Percentiles rank a stretch among this genome's conserved stretches.
Conservation (phyloP, 2,329 filamentous ascomycete genomes). For the Talaromyces sp. region DNA sequence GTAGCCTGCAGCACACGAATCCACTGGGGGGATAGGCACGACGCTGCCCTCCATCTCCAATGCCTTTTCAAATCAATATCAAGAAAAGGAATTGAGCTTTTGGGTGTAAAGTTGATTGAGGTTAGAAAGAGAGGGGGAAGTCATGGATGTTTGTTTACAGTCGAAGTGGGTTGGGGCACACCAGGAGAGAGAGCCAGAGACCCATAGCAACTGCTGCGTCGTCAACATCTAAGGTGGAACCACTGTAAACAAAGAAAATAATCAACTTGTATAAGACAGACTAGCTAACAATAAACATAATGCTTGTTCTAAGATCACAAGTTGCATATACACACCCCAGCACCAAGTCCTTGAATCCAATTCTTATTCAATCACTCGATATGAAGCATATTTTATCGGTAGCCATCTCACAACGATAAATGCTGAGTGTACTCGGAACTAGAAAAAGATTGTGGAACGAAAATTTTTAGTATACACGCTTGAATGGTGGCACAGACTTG, state of each 20-base stretch:
- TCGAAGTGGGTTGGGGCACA: not conserved
- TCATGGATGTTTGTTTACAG: not conserved
- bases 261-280: constrained; percentile 1
- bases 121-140: not conserved
- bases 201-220: not conserved
- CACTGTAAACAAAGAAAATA: not conserved
- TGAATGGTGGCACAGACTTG: constrained; percentile 93
- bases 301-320: constrained; percentile 4
- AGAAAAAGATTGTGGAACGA: not conserved
- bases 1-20: not conserved
- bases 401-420: not conserved
- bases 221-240: not conserved
- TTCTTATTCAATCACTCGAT: not conserved
- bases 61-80: not conserved
- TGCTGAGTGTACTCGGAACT: not conserved
- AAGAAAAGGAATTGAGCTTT: not conserved
- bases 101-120: not conserved
- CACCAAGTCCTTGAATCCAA: not conserved
- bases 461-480: constrained; percentile 51
- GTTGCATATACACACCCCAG: constrained; percentile 7
- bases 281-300: not conserved
- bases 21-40: not conserved
- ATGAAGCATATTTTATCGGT: not conserved
- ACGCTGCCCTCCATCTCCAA: not conserved
- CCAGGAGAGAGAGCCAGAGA: too few species aligned